Base-by-base conservation (phyloP, 108 stramenopile species). In the Chaetoceros muelleri region DNA sequence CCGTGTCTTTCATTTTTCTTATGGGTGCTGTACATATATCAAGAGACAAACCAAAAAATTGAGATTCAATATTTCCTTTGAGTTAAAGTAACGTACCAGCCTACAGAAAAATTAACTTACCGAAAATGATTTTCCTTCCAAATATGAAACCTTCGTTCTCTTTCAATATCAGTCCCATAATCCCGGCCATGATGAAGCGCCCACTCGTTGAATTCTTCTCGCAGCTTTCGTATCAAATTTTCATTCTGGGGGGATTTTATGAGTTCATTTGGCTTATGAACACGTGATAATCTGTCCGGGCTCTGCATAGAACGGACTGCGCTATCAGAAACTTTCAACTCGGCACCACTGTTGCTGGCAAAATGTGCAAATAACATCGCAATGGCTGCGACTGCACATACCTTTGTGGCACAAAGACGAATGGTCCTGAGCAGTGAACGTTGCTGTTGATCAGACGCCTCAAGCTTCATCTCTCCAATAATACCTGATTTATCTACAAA, bases 191-290 rank as follows among this genome's bases (percentile, higher is more conserved):
- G 84, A 18, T 62, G 63, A 7, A 34, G 49, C 40, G 69, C 57
- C 90, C 90, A 92, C n/a, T 60, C 55, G 27, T 85, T 76, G 65
- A 92, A 92, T 45, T 85, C 84, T n/a, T 60, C 51, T 0, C 79
- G 64, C 24, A 91, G 51, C 3, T 54, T 40, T 40, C 34, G 5
- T 13, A 40, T 5, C 13, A 13, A 10, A 10, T 5, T 10, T 13
- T 40, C 34, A 40, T 40, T 5, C 34, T 10, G 34, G 5, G 34
- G 34, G 8, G 5, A 5, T 40, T 40, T 13, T 40, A 10, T 13
- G 8, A 40, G 34, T 10, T 13, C 8, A 5, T 40, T 40, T 40
- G 34, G 34, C 34, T 40, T 5, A 5, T 40, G 34, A 10, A 40
- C 34, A 5, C 13, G 5, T 40, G 34, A 5, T 13, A 40, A 40